phyloP scores from a whole-genome alignment of 1,284 basidiomycete genomes.

The Rhizopogon parksii region DNA sequence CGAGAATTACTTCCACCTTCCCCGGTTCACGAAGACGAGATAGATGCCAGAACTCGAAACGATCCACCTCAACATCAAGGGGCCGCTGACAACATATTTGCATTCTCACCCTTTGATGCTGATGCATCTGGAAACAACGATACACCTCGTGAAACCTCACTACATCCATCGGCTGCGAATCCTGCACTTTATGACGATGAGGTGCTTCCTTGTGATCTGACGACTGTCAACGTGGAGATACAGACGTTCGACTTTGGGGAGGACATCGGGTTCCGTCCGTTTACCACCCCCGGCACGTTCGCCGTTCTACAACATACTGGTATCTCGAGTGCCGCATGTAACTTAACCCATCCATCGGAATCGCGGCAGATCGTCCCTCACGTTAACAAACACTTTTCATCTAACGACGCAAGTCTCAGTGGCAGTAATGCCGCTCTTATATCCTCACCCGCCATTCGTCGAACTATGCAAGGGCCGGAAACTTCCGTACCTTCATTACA shows the following conservation, averaged over 20 bases:
- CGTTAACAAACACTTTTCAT: not conserved
- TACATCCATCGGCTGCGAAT: not conserved
- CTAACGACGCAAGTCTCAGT: not conserved
- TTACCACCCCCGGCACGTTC: constrained; percentile 19
- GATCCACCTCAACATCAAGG: not conserved
- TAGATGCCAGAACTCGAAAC: not conserved
- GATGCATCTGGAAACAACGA: not conserved
- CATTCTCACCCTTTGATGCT: constrained; percentile 25
- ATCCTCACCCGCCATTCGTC: not conserved
- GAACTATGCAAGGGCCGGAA: not conserved
- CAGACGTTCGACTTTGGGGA: not conserved
- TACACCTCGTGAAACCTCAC: not conserved
- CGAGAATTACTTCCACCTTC: constrained; percentile 32
- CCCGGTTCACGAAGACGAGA: constrained; percentile 4
- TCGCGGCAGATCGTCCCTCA: not conserved
- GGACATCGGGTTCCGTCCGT: constrained; percentile 11
- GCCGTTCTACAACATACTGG: not conserved
- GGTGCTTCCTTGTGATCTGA: not conserved
- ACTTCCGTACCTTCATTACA: not conserved
- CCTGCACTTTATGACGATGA: not conserved
- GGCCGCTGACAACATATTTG: constrained; percentile 14
- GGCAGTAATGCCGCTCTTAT: not conserved
- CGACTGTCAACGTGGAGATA: not conserved
- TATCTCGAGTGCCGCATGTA: not conserved
- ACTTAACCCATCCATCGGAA: not conserved